Percentiles rank a stretch among this genome's conserved stretches.
Evolutionary conservation across 805 yeast species (phyloP).

Genomic region (Starmera amethionina): DNA sequence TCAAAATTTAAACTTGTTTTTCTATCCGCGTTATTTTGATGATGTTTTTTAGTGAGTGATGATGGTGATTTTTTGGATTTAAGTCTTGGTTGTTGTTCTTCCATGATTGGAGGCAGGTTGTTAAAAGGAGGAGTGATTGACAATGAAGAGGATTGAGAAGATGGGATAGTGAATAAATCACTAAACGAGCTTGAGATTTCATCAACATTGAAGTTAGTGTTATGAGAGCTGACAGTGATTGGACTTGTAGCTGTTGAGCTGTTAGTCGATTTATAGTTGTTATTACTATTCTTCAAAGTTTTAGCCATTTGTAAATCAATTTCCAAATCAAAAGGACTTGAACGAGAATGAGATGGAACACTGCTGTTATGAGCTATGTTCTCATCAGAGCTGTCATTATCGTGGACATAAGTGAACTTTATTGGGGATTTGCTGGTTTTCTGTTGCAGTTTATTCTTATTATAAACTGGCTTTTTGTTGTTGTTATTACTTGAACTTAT

Average conservation of each 20-base stretch:
- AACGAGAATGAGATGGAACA: slow-evolving; percentile 1
- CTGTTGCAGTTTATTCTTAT: slow-evolving; percentile 6
- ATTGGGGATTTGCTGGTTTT: slow-evolving; percentile 13
- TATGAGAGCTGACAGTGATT: background rate
- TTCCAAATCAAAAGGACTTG: slow-evolving; percentile 20
- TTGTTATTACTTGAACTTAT: slow-evolving; percentile 2
- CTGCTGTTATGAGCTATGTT: slow-evolving; percentile 1
- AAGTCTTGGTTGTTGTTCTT: slow-evolving; percentile 9
- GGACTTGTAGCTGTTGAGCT: slow-evolving; percentile 1
- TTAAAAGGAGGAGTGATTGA: slow-evolving; percentile 14
- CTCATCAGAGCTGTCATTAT: slow-evolving; percentile 6
- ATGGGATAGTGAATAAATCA: slow-evolving; percentile 16
- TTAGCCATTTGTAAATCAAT: slow-evolving; percentile 24
- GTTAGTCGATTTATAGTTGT: background rate
- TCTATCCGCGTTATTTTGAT: background rate
- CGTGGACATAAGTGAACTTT: slow-evolving; percentile 4
- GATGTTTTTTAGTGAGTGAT: background rate
- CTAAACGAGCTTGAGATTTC: slow-evolving; percentile 19
- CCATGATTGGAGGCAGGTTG: slow-evolving; percentile 13
- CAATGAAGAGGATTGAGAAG: slow-evolving; percentile 15
- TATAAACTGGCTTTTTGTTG: slow-evolving; percentile 3
- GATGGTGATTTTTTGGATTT: background rate
- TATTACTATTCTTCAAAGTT: slow-evolving; percentile 13
- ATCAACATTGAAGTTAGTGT: slow-evolving; percentile 1
- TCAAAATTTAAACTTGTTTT: slow-evolving; percentile 23